Evolutionary conservation across 139 green algal species (phyloP), one percentile per base, ranked within the genome.

Genomic region (Haematococcus sp.): DNA sequence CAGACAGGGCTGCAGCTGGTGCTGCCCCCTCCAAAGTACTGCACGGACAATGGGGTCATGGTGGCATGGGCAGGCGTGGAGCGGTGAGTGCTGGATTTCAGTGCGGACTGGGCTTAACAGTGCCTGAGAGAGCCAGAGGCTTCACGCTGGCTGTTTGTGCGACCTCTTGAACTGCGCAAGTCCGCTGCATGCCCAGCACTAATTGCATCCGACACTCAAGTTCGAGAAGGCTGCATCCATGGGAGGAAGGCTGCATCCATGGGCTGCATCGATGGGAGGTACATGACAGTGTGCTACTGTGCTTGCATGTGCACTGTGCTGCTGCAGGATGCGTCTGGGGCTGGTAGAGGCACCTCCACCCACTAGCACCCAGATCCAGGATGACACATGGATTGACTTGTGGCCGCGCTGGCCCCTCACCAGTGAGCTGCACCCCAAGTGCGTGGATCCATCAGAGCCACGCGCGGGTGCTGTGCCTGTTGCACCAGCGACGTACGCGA

Each of bases 41-140:
- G 95, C 84, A 98, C 94, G 2, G 95, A 99, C 81, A 99, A 99
- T 67, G 95, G 95, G 7, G 93, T 97, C 7, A 99, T 99, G 95
- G 94, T 98, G 49, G 95, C 92, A 0, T 99, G 95, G 95, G 86
- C 93, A 1, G 95, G 94, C 9, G 33, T 95, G n/a, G 95, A 99
- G 75, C 71, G 88, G 60, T 84, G 75, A 55, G 75, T 69, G 30
- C n/a, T n/a, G n/a, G n/a, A n/a, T n/a, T n/a, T n/a, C 17, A 2
- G 0, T 60, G 69, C 13, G 70, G 51, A 59, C 61, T 63, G 28
- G 63, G 74, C 31, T 43, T 58, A 20, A 46, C 61, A 63, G 33
- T 44, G 13, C 30, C n/a, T n/a, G n/a, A n/a, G n/a, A n/a, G n/a
- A n/a, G n/a, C n/a, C n/a, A n/a, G n/a, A n/a, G n/a, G n/a, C n/a